Conservation (phyloP, 1,284 basidiomycete species). For the Malassezia equina region DNA sequence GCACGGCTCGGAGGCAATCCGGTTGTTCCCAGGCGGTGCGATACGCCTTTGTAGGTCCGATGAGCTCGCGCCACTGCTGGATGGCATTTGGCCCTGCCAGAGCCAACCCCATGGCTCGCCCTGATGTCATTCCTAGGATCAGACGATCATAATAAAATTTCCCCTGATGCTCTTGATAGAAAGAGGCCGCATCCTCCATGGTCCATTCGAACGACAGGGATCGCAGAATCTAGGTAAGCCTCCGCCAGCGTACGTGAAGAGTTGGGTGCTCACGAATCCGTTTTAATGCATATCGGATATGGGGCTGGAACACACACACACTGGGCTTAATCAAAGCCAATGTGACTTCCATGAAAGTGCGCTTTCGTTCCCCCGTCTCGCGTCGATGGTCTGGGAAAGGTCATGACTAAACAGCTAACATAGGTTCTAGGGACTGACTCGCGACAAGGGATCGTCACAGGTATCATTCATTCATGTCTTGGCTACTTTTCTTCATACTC, state of each 20-base stretch:
- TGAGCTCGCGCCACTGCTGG: conserved; percentile 27
- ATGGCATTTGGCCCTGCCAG: conserved; percentile 36
- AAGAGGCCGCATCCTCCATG: conserved; percentile 30
- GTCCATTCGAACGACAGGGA: conserved; percentile 32
- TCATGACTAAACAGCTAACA: background rate
- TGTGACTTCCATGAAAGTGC: conserved; percentile 26
- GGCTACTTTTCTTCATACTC: no score
- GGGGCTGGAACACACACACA: conserved; percentile 33
- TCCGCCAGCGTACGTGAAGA: conserved; percentile 26
- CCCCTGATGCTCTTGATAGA: conserved; percentile 42
- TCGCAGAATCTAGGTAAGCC: conserved; percentile 26
- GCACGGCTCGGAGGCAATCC: conserved; percentile 23
- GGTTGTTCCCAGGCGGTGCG: conserved; percentile 30
- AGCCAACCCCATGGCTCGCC: conserved; percentile 35
- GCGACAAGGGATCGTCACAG: background rate
- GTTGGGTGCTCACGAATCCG: conserved; percentile 19
- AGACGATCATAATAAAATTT: conserved; percentile 45
- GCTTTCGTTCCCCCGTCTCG: background rate
- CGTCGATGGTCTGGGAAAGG: background rate
- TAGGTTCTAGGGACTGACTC: background rate
- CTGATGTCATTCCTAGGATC: conserved; percentile 37
- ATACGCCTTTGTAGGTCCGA: conserved; percentile 45
- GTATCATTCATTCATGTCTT: background rate
- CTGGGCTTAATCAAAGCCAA: conserved; percentile 43
- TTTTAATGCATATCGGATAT: conserved; percentile 9